Evolutionary conservation across 2,329 filamentous ascomycete species (phyloP), one percentile per base, ranked within the genome.

Genomic region (Verticillium tricorpus): DNA sequence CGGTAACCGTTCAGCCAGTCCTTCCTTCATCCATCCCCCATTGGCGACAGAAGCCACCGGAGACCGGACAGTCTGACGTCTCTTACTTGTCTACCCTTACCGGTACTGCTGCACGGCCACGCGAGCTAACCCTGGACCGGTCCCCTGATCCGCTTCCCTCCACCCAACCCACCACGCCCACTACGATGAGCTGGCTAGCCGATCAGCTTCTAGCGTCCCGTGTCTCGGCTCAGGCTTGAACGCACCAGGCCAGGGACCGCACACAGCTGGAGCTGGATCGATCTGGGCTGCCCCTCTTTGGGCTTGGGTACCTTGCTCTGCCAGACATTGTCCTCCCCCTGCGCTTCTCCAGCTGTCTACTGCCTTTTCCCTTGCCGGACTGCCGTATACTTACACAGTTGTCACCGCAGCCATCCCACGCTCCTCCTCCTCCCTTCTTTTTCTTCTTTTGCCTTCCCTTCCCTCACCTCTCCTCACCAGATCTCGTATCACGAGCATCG

Each of bases 401-500:
- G 37, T 40, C 55, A 22, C 32, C 45, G 28, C 28, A 28, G 28
- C 15, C 56, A 58, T 50, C 25, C 39, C 37, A 14, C 52, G 15
- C 14, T 34, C 17, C 45, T 50, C 22, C 25, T 40, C 12, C 32
- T 50, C 39, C 19, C 28, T 14, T 17, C n/a, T 50, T 28, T n/a
- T 14, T 58, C 57, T 57, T 35, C n/a, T 5, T 35, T 15, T 17
- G 1, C 17, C 39, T 34, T 58, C 35, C n/a, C 25, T 39, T 11
- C 34, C 31, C 40, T 6, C 56, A n/a, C 17, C 32, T 4, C 37
- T 5, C n/a, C 22, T 22, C 45, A 19, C 45, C 19, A 52, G 45
- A 52, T 22, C 45, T 52, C 45, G 45, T 52, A 34, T 60, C 59
- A 39, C 58, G 58, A 60, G 62, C 62, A 58, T 62, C 62, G 58